Conservation (phyloP, 2,329 filamentous ascomycete genomes). For the Sclerotinia spermophila region DNA sequence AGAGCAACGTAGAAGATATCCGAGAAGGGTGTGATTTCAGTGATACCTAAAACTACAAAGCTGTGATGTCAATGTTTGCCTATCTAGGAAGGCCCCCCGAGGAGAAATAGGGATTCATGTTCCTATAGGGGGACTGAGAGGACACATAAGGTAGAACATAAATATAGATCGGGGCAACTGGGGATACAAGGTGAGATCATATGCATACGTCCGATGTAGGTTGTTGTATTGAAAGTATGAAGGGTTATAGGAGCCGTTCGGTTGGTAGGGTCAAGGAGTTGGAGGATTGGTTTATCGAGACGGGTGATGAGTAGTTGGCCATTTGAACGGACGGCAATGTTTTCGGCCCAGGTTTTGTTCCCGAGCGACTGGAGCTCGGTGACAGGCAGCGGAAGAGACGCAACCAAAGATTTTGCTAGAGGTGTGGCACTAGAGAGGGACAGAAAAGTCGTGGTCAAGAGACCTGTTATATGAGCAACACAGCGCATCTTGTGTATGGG, state of each 20-base stretch:
- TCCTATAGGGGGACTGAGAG: background rate
- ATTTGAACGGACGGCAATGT: slow-evolving; percentile 39
- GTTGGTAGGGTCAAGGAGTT: slow-evolving; percentile 36
- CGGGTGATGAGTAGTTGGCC: slow-evolving; percentile 38
- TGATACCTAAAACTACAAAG: slow-evolving; percentile 23
- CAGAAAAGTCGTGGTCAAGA: background rate
- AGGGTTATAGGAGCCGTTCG: slow-evolving; percentile 23
- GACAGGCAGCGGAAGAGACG: slow-evolving; percentile 20
- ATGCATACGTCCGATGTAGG: background rate
- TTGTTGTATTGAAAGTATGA: slow-evolving; percentile 35
- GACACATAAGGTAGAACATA: background rate
- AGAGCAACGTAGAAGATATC: slow-evolving; percentile 34
- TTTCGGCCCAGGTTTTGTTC: slow-evolving; percentile 34
- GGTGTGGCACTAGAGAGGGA: background rate
- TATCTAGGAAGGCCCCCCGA: background rate
- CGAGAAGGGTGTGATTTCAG: slow-evolving; percentile 27
- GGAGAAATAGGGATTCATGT: background rate
- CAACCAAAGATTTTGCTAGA: background rate
- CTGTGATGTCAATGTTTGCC: background rate
- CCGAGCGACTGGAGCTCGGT: slow-evolving; percentile 18
- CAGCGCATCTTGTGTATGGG: background rate
- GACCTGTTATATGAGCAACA: background rate
- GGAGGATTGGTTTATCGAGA: slow-evolving; percentile 36
- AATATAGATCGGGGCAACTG: background rate
- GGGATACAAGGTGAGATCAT: background rate